phyloP scores from a whole-genome alignment of 2,329 filamentous ascomycete species.

The Hortaea werneckii region DNA sequence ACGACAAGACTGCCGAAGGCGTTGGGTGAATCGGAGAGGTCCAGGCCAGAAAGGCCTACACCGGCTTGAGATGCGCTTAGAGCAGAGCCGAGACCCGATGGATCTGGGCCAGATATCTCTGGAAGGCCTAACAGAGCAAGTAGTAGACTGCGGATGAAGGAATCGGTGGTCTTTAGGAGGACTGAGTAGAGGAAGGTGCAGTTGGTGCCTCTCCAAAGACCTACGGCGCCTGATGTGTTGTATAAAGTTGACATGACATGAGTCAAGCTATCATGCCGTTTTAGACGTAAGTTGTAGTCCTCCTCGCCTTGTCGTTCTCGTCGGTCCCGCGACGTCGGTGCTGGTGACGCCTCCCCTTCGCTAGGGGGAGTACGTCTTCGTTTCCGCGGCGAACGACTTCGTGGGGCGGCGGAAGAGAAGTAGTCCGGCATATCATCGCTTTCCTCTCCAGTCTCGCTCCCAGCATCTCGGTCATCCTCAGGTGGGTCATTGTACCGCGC shows the following conservation, averaged over 20 bases:
- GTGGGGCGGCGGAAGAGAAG: slow-evolving; percentile 63
- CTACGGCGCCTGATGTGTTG: slow-evolving; percentile 79
- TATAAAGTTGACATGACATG: slow-evolving; percentile 83
- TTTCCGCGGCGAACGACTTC: slow-evolving; percentile 37
- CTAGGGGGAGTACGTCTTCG: slow-evolving; percentile 20
- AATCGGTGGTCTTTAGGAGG: slow-evolving; percentile 76
- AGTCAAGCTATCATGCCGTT: slow-evolving; percentile 67
- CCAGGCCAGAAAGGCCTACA: slow-evolving; percentile 47
- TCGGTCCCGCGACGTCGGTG: slow-evolving; percentile 18
- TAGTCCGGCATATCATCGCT: slow-evolving; percentile 59
- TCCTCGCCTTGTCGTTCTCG: slow-evolving; percentile 12
- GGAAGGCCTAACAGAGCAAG: slow-evolving; percentile 84
- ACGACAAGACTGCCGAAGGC: slow-evolving; percentile 74
- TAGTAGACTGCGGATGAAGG: slow-evolving; percentile 84
- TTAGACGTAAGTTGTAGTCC: slow-evolving; percentile 55
- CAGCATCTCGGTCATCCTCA: slow-evolving; percentile 3
- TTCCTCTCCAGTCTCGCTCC: slow-evolving; percentile 13
- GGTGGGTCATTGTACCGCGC: slow-evolving; percentile 8
- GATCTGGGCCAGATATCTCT: slow-evolving; percentile 70
- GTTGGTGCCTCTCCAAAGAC: slow-evolving; percentile 90
- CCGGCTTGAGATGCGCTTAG: slow-evolving; percentile 36
- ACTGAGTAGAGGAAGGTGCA: slow-evolving; percentile 86
- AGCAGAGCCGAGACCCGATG: slow-evolving; percentile 47
- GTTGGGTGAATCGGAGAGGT: slow-evolving; percentile 71
- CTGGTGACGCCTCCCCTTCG: slow-evolving; percentile 12